Conservation (phyloP, 2,329 filamentous ascomycete genomes). For the Fusarium albosuccineum region DNA sequence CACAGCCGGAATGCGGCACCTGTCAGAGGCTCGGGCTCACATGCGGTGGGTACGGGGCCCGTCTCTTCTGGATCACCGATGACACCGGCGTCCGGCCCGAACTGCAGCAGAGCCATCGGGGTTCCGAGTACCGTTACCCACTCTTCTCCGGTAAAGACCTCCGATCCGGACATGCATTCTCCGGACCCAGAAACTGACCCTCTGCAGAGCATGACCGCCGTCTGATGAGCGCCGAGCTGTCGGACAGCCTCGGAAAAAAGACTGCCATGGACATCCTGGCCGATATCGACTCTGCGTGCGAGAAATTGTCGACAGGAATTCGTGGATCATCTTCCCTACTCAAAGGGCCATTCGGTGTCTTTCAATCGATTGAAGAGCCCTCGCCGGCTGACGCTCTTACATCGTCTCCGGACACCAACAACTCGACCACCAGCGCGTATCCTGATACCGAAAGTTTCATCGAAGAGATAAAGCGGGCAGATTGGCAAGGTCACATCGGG, state of each 20-base stretch:
- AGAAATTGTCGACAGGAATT: slow-evolving; percentile 15
- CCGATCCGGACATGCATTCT: neutral
- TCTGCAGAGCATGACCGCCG: slow-evolving; percentile 34
- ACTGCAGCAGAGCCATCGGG: slow-evolving; percentile 42
- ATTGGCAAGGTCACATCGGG: slow-evolving; percentile 40
- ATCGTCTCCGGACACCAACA: slow-evolving; percentile 26
- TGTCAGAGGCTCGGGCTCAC: slow-evolving; percentile 52
- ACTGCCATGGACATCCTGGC: slow-evolving; percentile 40
- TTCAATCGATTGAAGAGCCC: slow-evolving; percentile 13
- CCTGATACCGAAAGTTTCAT: slow-evolving; percentile 35
- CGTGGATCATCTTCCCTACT: slow-evolving; percentile 9
- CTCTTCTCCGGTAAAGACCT: slow-evolving; percentile 54
- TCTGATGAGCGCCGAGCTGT: slow-evolving; percentile 48
- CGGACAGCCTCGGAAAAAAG: slow-evolving; percentile 47
- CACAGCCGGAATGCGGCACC: slow-evolving; percentile 54
- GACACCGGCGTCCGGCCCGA: slow-evolving; percentile 35
- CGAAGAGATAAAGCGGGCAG: slow-evolving; percentile 38
- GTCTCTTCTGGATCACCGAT: slow-evolving; percentile 49
- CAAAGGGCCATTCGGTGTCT: slow-evolving; percentile 43
- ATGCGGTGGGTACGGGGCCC: slow-evolving; percentile 57
- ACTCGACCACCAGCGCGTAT: slow-evolving; percentile 26
- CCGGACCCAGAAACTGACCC: slow-evolving; percentile 4
- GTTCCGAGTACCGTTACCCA: slow-evolving; percentile 55
- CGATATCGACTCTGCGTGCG: slow-evolving; percentile 44
- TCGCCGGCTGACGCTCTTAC: slow-evolving; percentile 1